Base-by-base conservation (phyloP, 2,329 filamentous ascomycete species). In the Cytospora schulzeri region DNA sequence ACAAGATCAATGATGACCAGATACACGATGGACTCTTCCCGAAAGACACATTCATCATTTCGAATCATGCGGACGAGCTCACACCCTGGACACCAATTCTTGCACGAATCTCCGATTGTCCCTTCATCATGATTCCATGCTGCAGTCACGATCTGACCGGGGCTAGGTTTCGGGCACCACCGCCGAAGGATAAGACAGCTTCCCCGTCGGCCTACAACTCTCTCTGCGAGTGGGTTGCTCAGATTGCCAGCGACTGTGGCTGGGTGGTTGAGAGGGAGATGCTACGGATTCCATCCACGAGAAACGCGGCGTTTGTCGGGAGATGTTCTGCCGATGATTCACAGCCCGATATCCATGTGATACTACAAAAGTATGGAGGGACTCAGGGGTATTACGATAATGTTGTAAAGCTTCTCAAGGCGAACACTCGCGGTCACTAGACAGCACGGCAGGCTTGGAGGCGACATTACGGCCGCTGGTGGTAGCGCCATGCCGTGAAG, bases 31-130 rank as follows among this genome's bases (percentile, higher is more conserved):
- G 94, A 41, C 72, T 81, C 12, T 97, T 98, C 72, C 82, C 86
- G 0, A 74, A 76, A 19, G 87, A 87, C 31, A 96, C 92, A 0
- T 99, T 99, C 76, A 92, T 99, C 71, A 90, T 99, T 68, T 96
- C 93, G 57, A 99, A 99, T 73, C 95, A 99, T 75, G 94, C 94
- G 14, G 95, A 99, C 74, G 93, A 99, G 77, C 84, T 99, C 17
- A 99, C 95, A 0, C 87, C 92, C 0, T 99, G 95, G 95, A 98
- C 95, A 0, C 95, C 95, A 0, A 84, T 98, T 22, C 85, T 99
- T 50, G 93, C 92, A 1, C 85, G 87, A 8, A 79, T 92, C 1
- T 93, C 90, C 0, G 78, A 85, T 2, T 90, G 90, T 14, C 90
- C 93, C 0, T 99, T 97, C 76, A 87, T 99, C 67, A 91, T 91